Conservation (phyloP, 441 rosid genomes). For the Populus tomentosa region DNA sequence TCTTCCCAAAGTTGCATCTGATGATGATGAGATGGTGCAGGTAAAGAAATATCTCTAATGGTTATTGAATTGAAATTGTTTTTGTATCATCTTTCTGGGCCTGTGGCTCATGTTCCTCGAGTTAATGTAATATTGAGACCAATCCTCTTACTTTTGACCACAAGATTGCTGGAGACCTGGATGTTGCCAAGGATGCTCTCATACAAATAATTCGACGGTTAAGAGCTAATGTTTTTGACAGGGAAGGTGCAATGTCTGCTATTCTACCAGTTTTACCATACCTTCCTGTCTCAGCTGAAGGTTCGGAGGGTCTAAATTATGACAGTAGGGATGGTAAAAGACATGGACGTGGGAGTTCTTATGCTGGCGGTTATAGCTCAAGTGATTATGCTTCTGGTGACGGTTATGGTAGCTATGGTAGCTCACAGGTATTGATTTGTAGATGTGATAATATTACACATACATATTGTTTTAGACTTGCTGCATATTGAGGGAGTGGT, state of each 20-base stretch:
- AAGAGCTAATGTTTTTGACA: slow-evolving; percentile 84
- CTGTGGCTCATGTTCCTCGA: not conserved
- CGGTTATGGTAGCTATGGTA: slow-evolving; percentile 68
- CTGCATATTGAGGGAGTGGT: not conserved
- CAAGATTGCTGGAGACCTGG: slow-evolving; percentile 94
- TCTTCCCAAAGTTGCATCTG: slow-evolving; percentile 88
- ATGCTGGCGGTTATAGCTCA: slow-evolving; percentile 67
- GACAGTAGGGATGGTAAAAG: slow-evolving; percentile 77
- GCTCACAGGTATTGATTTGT: slow-evolving; percentile 48
- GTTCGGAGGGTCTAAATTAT: slow-evolving; percentile 45
- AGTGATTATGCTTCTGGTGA: slow-evolving; percentile 56
- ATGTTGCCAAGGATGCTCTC: slow-evolving; percentile 93
- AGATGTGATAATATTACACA: not conserved
- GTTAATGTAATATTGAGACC: slow-evolving; percentile 1
- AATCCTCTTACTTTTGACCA: slow-evolving; percentile 12
- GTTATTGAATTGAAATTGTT: slow-evolving; percentile 3
- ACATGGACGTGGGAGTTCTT: slow-evolving; percentile 61
- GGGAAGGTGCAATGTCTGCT: slow-evolving; percentile 78
- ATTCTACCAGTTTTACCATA: slow-evolving; percentile 82
- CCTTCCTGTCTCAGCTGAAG: slow-evolving; percentile 70
- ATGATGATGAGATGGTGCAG: slow-evolving; percentile 98
- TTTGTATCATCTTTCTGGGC: slow-evolving; percentile 1
- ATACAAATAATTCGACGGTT: slow-evolving; percentile 67
- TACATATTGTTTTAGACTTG: not conserved
- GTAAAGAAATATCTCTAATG: slow-evolving; percentile 29